Evolutionary conservation across 805 yeast species (phyloP), one percentile per base, ranked within the genome.

Genomic region (Brettanomyces bruxellensis): DNA sequence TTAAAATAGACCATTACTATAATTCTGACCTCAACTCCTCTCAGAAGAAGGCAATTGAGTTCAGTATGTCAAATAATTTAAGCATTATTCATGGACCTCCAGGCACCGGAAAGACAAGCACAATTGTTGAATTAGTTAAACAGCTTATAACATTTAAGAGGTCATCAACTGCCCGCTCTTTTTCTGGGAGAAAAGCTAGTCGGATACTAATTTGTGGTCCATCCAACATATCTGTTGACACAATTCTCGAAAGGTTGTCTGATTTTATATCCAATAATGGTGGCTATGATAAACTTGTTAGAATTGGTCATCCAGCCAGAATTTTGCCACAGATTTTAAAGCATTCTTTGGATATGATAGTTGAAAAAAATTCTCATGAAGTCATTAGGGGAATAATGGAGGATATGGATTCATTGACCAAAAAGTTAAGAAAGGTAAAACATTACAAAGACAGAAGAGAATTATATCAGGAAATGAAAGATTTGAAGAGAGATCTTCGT

Each of bases 281-380:
- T 38, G 58, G 76, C 11, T 22, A 18, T 47, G 39, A 55, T 7
- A 55, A 57, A 43, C 63, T 93, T n/a, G 69, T 91, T 9, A 72
- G 99, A 56, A 74, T 91, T 35, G 99, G 98, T 0, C 97, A 93
- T 61, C 98, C 98, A 0, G 95, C 97, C 1, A 74, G 97, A 47
- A 69, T 91, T 12, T 61, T 88, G 14, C 74, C 75, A 1, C 56
- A 72, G 0, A 83, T 80, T 46, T 62, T 81, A 34, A 69, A 75
- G 23, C 95, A 88, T 60, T 86, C 95, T 0, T 64, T 90, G 24
- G 96, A 90, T 54, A 66, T 85, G 18, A 68, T 86, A 1, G 74
- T 86, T 7, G 81, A 78, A 51, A 69, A 67, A 23, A 72, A 77
- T 25, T 71, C 76, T 4, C 84, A 83, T 1, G 75, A 71, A 14